Evolutionary conservation across 345 rosid genomes (phyloP).

Genomic region (Rhizophora mangle): DNA sequence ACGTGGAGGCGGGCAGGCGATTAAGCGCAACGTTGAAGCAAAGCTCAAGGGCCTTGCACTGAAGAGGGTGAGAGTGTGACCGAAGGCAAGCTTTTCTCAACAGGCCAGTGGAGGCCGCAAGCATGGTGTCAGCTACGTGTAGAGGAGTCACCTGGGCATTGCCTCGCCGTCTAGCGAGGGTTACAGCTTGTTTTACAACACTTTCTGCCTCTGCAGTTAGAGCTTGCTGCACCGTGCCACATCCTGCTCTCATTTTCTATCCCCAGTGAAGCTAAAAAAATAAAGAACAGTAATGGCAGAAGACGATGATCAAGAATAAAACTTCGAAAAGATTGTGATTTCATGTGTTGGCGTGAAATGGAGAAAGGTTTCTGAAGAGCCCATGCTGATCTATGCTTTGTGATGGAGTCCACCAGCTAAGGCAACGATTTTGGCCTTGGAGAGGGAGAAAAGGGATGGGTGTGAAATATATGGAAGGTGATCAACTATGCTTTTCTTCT

Average conservation of each 20-base stretch:
- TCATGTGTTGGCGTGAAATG: conserved; percentile 21
- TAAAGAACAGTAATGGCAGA: not conserved
- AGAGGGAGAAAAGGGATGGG: conserved; percentile 18
- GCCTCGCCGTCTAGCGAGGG: conserved; percentile 27
- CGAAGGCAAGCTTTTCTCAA: conserved; percentile 66
- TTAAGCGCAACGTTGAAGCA: conserved; percentile 84
- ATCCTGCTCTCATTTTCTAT: conserved; percentile 31
- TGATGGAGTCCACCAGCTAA: no score
- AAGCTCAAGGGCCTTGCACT: conserved; percentile 66
- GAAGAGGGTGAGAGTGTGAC: conserved; percentile 68
- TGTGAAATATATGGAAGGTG: conserved; percentile 12
- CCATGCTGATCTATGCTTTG: no score
- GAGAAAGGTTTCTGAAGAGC: no score
- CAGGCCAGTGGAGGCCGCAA: conserved; percentile 48
- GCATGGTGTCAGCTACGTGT: conserved; percentile 68
- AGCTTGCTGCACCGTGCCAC: conserved; percentile 32
- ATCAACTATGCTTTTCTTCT: conserved; percentile 27
- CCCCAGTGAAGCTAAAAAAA: not conserved
- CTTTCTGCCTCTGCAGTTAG: conserved; percentile 32
- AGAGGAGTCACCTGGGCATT: conserved; percentile 40
- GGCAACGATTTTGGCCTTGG: conserved; percentile 11
- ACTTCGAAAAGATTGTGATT: not conserved
- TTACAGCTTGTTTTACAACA: conserved; percentile 29
- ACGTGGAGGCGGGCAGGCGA: conserved; percentile 53
- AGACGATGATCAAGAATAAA: conserved; percentile 15